Evolutionary conservation across 1,284 basidiomycete genomes (phyloP), one percentile per base, ranked within the genome.

Genomic region (Farysia itapuensis): DNA sequence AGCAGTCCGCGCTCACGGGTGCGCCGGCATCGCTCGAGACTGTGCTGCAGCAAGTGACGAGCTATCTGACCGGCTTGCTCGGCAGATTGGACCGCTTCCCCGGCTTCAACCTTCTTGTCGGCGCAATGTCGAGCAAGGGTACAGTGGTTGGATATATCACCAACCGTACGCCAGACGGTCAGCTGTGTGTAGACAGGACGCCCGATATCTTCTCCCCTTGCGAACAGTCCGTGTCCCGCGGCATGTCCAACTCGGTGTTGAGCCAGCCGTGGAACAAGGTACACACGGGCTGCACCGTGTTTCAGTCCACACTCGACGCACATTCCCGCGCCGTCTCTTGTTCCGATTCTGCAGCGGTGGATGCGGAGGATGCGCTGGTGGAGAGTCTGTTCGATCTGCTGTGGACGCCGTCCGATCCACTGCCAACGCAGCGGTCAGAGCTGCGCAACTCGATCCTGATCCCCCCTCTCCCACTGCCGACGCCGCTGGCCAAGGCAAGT

Each of bases 81-180:
- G 20, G 3, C 3, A 46, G 35, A 34, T 24, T 43, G 28, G 58
- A 57, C 13, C 16, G 49, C 8, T 70, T 21, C 21, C 56, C 68
- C 0, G 70, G 70, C 2, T 72, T 72, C 40, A 72, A 70, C 34
- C 35, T 72, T 8, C 26, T 72, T 13, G 33, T 68, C 3, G 68
- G 68, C 0, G 13, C 37, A 0, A 8, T 50, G 5, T 38, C 42
- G 2, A n/a, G 14, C 0, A 16, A 39, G 1, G 42, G 45, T 1
- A 36, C 26, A 2, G 45, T 39, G 0, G 40, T 64, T 0, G 61
- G 51, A 4, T 61, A 68, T 18, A 41, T 52, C 1, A 54, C 61
- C 1, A 60, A 68, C 23, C 43, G 64, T 0, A 52, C 43, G 1
- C 18, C 35, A 9, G 39, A 45, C 9, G 61, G 53, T 6, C 6